Base-by-base conservation (phyloP, 495 filamentous ascomycete species). In the Entonaema liquescens region DNA sequence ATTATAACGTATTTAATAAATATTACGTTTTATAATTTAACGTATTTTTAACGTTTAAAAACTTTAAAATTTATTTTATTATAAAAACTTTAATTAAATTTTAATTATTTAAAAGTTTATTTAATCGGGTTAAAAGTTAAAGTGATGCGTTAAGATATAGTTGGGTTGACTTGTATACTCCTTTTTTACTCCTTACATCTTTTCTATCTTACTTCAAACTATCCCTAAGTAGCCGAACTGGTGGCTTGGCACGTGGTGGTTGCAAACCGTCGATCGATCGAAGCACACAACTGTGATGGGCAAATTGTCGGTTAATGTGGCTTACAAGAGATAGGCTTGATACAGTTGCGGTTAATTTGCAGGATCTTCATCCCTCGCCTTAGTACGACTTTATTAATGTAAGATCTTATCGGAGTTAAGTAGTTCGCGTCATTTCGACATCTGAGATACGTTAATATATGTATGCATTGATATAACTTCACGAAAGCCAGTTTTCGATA, bases 301-400 rank as follows among this genome's bases (percentile, higher is more conserved):
- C 42, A 67, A 62, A 62, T 53, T 63, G 38, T 36, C 63, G 63
- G 69, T 28, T 67, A 59, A 67, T 63, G 59, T 71, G 42, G 31
- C 42, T 25, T 28, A 35, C 23, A 61, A 33, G 26, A 56, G 17
- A 61, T 38, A 50, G 26, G 36, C 55, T 56, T 38, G 11, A 35
- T 33, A 56, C 59, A 49, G 49, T 3, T 52, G 31, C 61, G 58
- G 42, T 50, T 55, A 59, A 63, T 67, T 35, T 40, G 62, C 17
- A 50, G 59, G 59, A 72, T 72, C 60, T 55, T 0, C 29, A 64
- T 65, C 64, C 55, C 47, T 57, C 28, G 44, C 42, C 35, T 40
- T 52, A 36, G 19, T 50, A 31, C 31, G 54, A 29, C 12, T 29
- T 52, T 54, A 68, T 33, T 61, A 57, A 61, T 55, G 17, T 56